A percentile compares a stretch with the other conserved stretches of the same genome.
phyloP scores from a whole-genome alignment of 2,329 filamentous ascomycete genomes.

The Stagonosporopsis vannaccii region DNA sequence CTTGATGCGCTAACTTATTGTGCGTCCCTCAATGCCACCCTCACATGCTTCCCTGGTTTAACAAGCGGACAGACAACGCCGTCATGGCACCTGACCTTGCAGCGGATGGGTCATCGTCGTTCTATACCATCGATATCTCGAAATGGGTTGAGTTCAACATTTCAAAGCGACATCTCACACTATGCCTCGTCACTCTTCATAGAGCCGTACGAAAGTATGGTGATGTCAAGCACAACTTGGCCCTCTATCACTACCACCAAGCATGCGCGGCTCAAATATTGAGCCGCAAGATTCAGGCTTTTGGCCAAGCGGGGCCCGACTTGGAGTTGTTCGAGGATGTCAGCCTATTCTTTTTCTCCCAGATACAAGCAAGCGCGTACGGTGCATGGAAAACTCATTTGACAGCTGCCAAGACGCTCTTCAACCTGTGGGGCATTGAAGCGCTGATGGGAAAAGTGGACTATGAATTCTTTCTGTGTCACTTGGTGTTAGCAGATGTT shows the following conservation, averaged over 20 bases:
- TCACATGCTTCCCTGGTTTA: neutral
- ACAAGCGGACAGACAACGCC: neutral
- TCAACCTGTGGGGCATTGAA: constrained; percentile 3
- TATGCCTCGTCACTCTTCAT: constrained; percentile 4
- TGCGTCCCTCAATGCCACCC: neutral
- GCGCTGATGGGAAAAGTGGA: neutral
- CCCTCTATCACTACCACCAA: constrained; percentile 8
- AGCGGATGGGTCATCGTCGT: neutral
- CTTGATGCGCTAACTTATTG: constrained; percentile 6
- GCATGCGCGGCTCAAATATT: constrained; percentile 7
- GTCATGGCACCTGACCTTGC: constrained; percentile 3
- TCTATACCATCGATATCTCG: neutral
- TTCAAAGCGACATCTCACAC: constrained; percentile 3
- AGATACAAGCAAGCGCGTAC: constrained; percentile 10
- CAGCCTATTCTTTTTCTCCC: constrained; percentile 9
- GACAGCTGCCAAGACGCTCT: constrained; percentile 1
- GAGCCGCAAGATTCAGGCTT: constrained; percentile 5
- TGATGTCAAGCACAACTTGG: neutral
- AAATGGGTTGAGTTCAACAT: neutral
- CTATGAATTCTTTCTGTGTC: constrained; percentile 2
- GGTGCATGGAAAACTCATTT: constrained; percentile 8
- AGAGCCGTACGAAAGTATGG: constrained; percentile 3
- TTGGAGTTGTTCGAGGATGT: constrained; percentile 4
- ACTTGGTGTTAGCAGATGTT: neutral
- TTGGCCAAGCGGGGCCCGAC: neutral